Conservation (phyloP, 2,329 filamentous ascomycete species). For the Aspergillus unguis region DNA sequence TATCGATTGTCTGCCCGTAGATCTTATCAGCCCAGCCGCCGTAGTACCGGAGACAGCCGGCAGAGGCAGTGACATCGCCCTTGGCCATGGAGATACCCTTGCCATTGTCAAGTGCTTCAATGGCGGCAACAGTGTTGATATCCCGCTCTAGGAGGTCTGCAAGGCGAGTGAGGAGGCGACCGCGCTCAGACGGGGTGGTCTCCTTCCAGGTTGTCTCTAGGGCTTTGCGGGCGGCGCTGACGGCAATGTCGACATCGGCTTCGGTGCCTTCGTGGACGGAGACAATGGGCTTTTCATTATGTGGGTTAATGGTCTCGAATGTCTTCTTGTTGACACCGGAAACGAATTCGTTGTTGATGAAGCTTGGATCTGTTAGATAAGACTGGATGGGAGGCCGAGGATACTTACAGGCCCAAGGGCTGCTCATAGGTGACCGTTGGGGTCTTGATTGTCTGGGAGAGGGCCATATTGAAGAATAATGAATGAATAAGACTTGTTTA, state of each 20-base stretch:
- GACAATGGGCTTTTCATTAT: not conserved
- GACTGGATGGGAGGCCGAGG: too few species aligned
- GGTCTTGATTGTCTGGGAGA: conserved; percentile 7
- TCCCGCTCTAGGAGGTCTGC: not conserved
- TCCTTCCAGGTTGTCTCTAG: not conserved
- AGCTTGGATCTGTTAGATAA: conserved; percentile 9
- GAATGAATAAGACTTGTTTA: not conserved
- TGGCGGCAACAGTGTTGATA: not conserved
- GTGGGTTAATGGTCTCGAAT: not conserved
- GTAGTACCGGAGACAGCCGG: not conserved
- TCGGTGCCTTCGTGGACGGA: not conserved
- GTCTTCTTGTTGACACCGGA: conserved; percentile 28
- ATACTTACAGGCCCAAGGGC: not conserved
- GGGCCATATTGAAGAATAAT: not conserved
- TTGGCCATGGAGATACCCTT: not conserved
- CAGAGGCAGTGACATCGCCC: not conserved
- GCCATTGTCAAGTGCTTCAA: not conserved
- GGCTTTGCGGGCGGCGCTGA: not conserved
- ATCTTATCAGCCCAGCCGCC: not conserved
- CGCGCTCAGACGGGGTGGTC: not conserved
- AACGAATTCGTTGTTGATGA: conserved; percentile 36
- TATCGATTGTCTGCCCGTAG: not conserved
- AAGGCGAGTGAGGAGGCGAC: not conserved
- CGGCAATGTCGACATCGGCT: not conserved
- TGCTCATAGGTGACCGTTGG: conserved; percentile 1